phyloP scores from a whole-genome alignment of 129 eudicot genomes.

The Escallonia rubra region DNA sequence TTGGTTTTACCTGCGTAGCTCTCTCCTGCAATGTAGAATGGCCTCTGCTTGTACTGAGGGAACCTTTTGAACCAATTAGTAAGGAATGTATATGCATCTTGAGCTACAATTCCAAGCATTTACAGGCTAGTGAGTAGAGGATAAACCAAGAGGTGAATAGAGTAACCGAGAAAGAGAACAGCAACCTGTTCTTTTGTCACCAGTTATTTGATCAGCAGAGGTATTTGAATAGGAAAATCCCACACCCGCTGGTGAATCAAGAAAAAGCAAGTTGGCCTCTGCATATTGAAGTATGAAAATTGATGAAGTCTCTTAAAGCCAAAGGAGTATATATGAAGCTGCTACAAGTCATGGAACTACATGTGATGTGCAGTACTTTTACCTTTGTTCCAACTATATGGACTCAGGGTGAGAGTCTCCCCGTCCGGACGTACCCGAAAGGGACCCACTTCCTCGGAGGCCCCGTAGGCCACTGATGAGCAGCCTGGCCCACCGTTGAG shows the following conservation, averaged over 20 bases:
- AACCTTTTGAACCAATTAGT: constrained; percentile 56
- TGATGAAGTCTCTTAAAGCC: too few species aligned
- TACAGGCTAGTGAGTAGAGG: too few species aligned
- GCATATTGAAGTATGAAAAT: constrained; percentile 9
- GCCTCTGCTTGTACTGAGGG: constrained; percentile 52
- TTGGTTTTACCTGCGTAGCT: constrained; percentile 52
- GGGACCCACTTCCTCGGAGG: constrained; percentile 69
- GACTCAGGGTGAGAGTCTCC: constrained; percentile 47
- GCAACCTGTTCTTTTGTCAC: too few species aligned
- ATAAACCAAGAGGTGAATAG: too few species aligned
- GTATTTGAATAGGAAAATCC: too few species aligned
- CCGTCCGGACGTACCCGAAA: constrained; percentile 59
- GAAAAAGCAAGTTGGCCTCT: constrained; percentile 71
- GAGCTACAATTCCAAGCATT: constrained; percentile 20
- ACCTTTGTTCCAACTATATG: constrained; percentile 71
- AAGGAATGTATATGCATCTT: constrained; percentile 52
- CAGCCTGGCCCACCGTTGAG: constrained; percentile 82
- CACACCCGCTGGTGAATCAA: constrained; percentile 68
- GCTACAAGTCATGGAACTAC: too few species aligned
- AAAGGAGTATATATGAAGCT: too few species aligned
- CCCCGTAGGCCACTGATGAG: constrained; percentile 65
- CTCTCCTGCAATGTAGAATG: constrained; percentile 70
- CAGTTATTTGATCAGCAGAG: too few species aligned
- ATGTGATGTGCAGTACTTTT: constrained; percentile 1
- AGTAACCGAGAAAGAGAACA: too few species aligned